Evolutionary conservation across 202 grass and related monocot genomes (phyloP), one percentile per base, ranked within the genome.

Genomic region (Carex arenaria): DNA sequence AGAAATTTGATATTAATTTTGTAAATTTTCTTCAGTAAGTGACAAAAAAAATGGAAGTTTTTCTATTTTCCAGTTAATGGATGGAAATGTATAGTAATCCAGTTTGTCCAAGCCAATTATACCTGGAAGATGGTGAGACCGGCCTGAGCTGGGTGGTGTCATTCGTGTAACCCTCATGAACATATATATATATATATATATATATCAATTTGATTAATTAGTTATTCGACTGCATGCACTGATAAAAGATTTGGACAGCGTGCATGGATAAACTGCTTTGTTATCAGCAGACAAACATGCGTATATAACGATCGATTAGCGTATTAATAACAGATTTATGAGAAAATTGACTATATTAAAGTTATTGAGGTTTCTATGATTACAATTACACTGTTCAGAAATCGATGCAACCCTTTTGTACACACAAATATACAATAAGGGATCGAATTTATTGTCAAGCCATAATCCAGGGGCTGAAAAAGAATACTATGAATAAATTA

Each of bases 401-500:
- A 81, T 56, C n/a, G 64, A 45, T 65, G 18, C 61, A 47, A 47
- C 7, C 60, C 61, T 63, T 64, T 59, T 51, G 40, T 81, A 47
- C 60, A 81, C 65, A 63, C 60, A 81, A 81, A 47, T 40, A 81
- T 81, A 63, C 78, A 81, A 81, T 54, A 68, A 82, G 45, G 42
- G 64, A 42, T 42, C 7, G 40, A 82, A 65, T 45, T 81, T 82
- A 82, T 82, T 82, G 63, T 82, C 64, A 67, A 82, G 80, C 80
- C 80, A 68, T 49, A 1, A 56, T 34, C 69, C 4, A 34, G 15
- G 12, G 62, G 62, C 63, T 67, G 22, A 82, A 82, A 81, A 82
- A 82, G 80, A 82, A 82, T 82, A 53, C 38, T 26, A 82, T 52
- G 28, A 68, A 82, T 65, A 82, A 45, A 66, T 55, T 67, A 69